Percentiles rank a stretch among this genome's conserved stretches.
These are phyloP conservation scores for Carpinus fangiana DNA, from an alignment of 306 rosid genomes.

Conservation along the genomic window DNA sequence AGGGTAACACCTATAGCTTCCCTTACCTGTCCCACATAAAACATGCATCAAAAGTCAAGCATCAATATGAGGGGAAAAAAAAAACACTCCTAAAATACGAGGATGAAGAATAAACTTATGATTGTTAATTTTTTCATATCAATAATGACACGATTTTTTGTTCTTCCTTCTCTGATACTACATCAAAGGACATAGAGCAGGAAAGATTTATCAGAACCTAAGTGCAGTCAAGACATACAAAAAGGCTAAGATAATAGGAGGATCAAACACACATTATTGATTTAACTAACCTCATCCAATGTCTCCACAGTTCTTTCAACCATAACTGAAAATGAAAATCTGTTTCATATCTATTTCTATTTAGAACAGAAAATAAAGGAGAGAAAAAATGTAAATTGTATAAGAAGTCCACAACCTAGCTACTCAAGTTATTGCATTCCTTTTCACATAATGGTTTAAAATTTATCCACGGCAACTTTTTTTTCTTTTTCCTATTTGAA, in stretches of 20 bases:
- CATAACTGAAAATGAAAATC: too few species aligned
- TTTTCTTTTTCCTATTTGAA: background rate
- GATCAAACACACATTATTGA: background rate
- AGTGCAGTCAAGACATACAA: background rate
- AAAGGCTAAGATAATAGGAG: background rate
- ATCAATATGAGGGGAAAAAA: background rate
- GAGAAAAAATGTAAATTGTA: background rate
- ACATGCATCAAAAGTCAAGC: slow-evolving; percentile 28
- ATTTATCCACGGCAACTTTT: background rate
- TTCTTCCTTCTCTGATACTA: background rate
- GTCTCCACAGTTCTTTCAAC: too few species aligned
- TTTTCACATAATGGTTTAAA: background rate
- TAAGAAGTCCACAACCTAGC: background rate
- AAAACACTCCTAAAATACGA: background rate
- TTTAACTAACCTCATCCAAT: too few species aligned
- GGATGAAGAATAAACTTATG: background rate
- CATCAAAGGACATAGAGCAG: background rate
- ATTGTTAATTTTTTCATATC: background rate
- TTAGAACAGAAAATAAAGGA: background rate
- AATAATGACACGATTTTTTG: background rate
- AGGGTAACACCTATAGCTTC: slow-evolving; percentile 90
- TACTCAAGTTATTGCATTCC: background rate
- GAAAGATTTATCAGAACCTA: background rate
- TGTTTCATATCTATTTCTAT: too few species aligned
- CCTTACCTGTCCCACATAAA: slow-evolving; percentile 69